Conservation (phyloP, 768 basidiomycete genomes). For the Scleroderma citrinum region DNA sequence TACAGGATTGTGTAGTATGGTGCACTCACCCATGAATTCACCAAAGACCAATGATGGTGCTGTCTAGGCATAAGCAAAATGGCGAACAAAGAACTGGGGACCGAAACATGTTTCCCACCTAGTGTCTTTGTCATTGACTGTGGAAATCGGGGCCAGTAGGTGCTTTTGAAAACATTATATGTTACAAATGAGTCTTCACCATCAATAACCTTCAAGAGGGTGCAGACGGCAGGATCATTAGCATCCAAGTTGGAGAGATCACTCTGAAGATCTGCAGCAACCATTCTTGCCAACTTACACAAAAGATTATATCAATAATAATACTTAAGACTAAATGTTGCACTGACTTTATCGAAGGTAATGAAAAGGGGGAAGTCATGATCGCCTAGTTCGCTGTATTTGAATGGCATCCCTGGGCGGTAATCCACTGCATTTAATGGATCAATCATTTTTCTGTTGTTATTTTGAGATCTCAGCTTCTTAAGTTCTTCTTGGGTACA, state of each 20-base stretch:
- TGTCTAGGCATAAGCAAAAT: constrained; percentile 17
- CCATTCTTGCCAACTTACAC: constrained; percentile 19
- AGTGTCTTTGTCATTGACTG: constrained; percentile 45
- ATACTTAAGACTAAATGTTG: not conserved
- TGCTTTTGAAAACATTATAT: constrained; percentile 40
- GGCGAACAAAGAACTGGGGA: not conserved
- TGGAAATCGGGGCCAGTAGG: constrained; percentile 59
- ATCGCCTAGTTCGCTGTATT: constrained; percentile 51
- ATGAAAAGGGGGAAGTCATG: constrained; percentile 66
- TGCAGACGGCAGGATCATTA: constrained; percentile 10
- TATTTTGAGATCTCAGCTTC: constrained; percentile 14
- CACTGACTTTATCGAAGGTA: constrained; percentile 54
- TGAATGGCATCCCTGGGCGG: constrained; percentile 30
- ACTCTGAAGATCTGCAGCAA: constrained; percentile 17
- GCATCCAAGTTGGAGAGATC: constrained; percentile 3
- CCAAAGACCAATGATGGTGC: constrained; percentile 59
- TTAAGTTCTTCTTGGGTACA: constrained; percentile 36
- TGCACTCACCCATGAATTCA: constrained; percentile 55
- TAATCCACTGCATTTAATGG: constrained; percentile 30
- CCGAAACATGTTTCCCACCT: constrained; percentile 22
- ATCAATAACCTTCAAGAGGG: constrained; percentile 10
- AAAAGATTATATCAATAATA: not conserved
- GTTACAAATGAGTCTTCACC: constrained; percentile 30
- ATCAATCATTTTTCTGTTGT: constrained; percentile 24
- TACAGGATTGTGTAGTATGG: not conserved